These are phyloP conservation scores for Sugiyamaella grinbergsii DNA, from an alignment of 1,139 yeast genomes.

Conservation along the genomic window DNA sequence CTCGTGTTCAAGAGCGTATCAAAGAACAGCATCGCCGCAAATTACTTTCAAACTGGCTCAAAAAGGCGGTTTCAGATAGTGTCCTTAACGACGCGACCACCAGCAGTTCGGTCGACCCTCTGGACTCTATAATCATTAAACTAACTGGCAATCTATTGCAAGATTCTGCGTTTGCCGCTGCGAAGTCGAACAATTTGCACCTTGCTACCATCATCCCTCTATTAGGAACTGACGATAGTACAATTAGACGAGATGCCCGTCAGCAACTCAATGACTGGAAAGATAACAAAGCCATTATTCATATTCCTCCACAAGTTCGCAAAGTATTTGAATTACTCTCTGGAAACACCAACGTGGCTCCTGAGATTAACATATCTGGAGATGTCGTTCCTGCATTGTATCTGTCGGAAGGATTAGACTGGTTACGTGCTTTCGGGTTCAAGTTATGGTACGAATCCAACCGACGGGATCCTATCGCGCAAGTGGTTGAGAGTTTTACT, in stretches of 20 bases:
- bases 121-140: conserved; percentile 55
- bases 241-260: conserved; percentile 56
- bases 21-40: conserved; percentile 50
- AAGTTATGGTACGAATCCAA: conserved; percentile 61
- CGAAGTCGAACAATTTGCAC: conserved; percentile 62
- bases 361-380: conserved; percentile 40
- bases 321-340: conserved; percentile 66
- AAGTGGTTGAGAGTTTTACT: conserved; percentile 42
- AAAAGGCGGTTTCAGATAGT: conserved; percentile 52
- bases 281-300: conserved; percentile 44
- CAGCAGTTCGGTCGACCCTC: conserved; percentile 34
- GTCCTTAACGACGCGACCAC: conserved; percentile 39
- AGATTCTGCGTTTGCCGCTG: conserved; percentile 63
- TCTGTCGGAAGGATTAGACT: conserved; percentile 55
- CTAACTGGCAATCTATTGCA: conserved; percentile 60
- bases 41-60: conserved; percentile 61
- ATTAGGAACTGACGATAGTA: conserved; percentile 60
- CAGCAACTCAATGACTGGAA: conserved; percentile 54
- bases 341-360: conserved; percentile 48
- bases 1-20: conserved; percentile 38
- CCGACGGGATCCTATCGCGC: conserved; percentile 44
- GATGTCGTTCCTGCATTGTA: conserved; percentile 38
- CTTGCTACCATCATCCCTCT: conserved; percentile 70
- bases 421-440: conserved; percentile 66
- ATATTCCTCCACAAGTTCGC: conserved; percentile 56